phyloP scores from a whole-genome alignment of 352 stramenopile species.

The Pythium myriotylum region DNA sequence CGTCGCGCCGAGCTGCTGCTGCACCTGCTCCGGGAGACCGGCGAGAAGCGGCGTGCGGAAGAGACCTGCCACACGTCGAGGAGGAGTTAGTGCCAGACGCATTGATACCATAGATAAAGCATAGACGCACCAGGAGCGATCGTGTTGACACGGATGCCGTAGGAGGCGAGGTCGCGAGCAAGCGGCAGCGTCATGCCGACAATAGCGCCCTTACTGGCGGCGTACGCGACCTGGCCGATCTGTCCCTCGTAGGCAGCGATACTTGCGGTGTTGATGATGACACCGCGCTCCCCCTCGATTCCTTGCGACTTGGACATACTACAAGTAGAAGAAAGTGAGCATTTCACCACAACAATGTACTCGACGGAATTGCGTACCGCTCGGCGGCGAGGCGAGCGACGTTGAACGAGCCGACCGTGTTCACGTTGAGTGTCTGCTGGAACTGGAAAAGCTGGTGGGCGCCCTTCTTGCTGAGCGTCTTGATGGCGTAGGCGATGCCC shows the following conservation, averaged over 20 bases:
- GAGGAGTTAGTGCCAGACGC: not conserved
- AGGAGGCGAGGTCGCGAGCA: conserved; percentile 92
- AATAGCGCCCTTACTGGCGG: conserved; percentile 96
- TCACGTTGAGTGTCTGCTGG: conserved; percentile 95
- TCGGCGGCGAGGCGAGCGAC: conserved; percentile 94
- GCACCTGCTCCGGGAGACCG: conserved; percentile 94
- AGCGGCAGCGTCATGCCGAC: conserved; percentile 97
- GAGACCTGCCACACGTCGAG: conserved; percentile 57
- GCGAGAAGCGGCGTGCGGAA: conserved; percentile 97
- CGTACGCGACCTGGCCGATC: conserved; percentile 97
- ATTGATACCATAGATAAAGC: not conserved
- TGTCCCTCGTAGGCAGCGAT: conserved; percentile 98
- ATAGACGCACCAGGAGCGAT: conserved; percentile 87
- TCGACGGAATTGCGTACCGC: conserved; percentile 47
- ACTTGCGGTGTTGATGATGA: conserved; percentile 99
- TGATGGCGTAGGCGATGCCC: conserved; percentile 92
- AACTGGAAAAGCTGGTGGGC: conserved; percentile 94
- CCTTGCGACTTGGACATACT: conserved; percentile 86
- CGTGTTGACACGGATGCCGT: conserved; percentile 96
- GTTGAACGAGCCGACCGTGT: conserved; percentile 98
- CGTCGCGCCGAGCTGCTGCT: conserved; percentile 90
- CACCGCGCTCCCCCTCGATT: conserved; percentile 86
- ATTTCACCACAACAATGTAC: not conserved
- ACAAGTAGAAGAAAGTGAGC: conserved; percentile 11
- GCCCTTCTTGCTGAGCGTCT: conserved; percentile 93